phyloP scores from a whole-genome alignment of 352 stramenopile species.

The Phytopythium aichiense region DNA sequence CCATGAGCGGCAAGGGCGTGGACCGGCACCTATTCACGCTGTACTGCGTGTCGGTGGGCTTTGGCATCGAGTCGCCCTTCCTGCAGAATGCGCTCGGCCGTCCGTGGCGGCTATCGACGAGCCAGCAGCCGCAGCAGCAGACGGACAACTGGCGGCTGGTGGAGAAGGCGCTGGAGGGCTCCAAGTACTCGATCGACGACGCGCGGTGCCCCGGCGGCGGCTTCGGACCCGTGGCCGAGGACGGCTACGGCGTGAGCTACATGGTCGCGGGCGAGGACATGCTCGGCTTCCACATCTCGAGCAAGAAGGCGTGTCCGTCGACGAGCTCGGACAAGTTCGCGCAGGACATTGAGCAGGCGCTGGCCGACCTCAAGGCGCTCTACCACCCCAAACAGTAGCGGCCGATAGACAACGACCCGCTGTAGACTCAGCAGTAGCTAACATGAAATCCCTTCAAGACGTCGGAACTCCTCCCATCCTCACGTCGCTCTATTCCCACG shows the following conservation, averaged over 20 bases:
- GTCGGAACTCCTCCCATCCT: neutral
- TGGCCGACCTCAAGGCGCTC: slow-evolving; percentile 76
- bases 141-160: slow-evolving; percentile 78
- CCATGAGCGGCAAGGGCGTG: slow-evolving; percentile 90
- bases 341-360: slow-evolving; percentile 65
- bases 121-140: slow-evolving; percentile 89
- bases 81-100: slow-evolving; percentile 80
- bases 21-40: slow-evolving; percentile 96
- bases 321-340: slow-evolving; percentile 85
- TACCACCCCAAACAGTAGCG: slow-evolving; percentile 37
- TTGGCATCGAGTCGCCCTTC: slow-evolving; percentile 86
- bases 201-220: slow-evolving; percentile 75
- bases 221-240: slow-evolving; percentile 87
- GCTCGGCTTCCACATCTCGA: slow-evolving; percentile 90
- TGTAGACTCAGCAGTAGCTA: neutral
- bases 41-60: slow-evolving; percentile 86
- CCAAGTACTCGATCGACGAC: slow-evolving; percentile 54
- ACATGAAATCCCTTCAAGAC: neutral
- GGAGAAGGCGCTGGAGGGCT: slow-evolving; percentile 53
- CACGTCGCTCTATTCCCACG: neutral
- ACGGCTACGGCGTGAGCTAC: slow-evolving; percentile 91
- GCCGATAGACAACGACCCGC: neutral
- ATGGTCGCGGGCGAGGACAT: slow-evolving; percentile 87
- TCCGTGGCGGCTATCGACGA: slow-evolving; percentile 87
- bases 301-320: slow-evolving; percentile 69